A percentile compares a stretch with the other conserved stretches of the same genome.
Evolutionary conservation across 2,329 filamentous ascomycete genomes (phyloP).

Genomic region (Ceratocystis variospora): DNA sequence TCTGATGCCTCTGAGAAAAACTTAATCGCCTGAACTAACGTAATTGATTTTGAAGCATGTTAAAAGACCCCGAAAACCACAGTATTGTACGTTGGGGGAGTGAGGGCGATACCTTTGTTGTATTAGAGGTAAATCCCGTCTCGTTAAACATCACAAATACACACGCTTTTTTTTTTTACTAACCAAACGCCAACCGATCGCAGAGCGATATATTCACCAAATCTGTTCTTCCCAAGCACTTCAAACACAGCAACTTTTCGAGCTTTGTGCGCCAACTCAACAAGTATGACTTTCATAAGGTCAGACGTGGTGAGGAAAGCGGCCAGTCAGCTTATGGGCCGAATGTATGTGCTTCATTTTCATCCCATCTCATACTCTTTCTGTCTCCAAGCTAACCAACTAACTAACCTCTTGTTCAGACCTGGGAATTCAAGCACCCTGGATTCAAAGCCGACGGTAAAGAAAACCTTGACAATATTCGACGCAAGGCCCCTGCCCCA

Average conservation of each 20-base stretch:
- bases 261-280: slow-evolving; percentile 93
- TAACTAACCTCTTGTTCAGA: slow-evolving; percentile 32
- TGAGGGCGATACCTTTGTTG: slow-evolving; percentile 89
- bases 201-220: slow-evolving; percentile 98
- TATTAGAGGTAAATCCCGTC: slow-evolving; percentile 59
- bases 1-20: slow-evolving; percentile 10
- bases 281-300: slow-evolving; percentile 98
- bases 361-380: neutral
- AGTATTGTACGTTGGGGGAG: slow-evolving; percentile 93
- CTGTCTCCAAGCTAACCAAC: neutral
- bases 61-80: slow-evolving; percentile 86
- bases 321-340: slow-evolving; percentile 50
- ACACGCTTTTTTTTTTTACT: slow-evolving; percentile 9
- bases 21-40: slow-evolving; percentile 20
- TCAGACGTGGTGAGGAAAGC: slow-evolving; percentile 41
- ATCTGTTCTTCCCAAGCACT: slow-evolving; percentile 90
- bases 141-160: slow-evolving; percentile 4
- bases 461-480: slow-evolving; percentile 90
- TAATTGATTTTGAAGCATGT: slow-evolving; percentile 52
- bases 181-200: neutral
- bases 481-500: slow-evolving; percentile 83
- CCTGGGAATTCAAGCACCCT: slow-evolving; percentile 95
- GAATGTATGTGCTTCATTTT: slow-evolving; percentile 41
- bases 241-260: slow-evolving; percentile 98
- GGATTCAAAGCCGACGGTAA: slow-evolving; percentile 94